These are phyloP conservation scores for Aspergillus quadricinctus DNA, from an alignment of 2,329 filamentous ascomycete species.

Conservation along the genomic window DNA sequence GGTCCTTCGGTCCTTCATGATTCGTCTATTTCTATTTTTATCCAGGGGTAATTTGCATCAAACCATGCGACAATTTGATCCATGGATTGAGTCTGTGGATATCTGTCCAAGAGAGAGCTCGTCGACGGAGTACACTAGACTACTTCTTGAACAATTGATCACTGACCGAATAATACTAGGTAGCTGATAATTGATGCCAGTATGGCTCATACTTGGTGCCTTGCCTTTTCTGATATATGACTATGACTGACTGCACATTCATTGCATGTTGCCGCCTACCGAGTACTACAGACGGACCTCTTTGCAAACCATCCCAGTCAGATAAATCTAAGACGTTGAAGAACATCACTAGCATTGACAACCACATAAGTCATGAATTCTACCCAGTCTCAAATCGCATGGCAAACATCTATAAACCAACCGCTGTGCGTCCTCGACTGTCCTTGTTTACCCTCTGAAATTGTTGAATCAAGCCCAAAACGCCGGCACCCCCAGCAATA, in stretches of 20 bases:
- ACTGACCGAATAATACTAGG: neutral
- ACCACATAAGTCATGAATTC: neutral
- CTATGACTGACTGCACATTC: neutral
- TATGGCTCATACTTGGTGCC: neutral
- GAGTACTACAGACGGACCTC: neutral
- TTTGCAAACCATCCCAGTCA: neutral
- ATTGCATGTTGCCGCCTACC: neutral
- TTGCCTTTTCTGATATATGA: too few species aligned
- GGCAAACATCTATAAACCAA: slow-evolving; percentile 26
- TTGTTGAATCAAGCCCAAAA: slow-evolving; percentile 62
- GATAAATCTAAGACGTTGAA: neutral
- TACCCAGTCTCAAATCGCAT: neutral
- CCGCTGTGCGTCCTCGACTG: slow-evolving; percentile 31
- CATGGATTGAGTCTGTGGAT: neutral
- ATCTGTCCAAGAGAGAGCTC: neutral
- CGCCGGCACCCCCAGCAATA: slow-evolving; percentile 49
- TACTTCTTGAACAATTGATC: neutral
- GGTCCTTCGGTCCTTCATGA: neutral
- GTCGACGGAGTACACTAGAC: too few species aligned
- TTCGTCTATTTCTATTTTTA: neutral
- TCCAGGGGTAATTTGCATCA: neutral
- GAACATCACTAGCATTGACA: neutral
- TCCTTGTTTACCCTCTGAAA: slow-evolving; percentile 56
- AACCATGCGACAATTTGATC: neutral
- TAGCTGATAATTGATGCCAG: neutral